phyloP scores from a whole-genome alignment of 2,329 filamentous ascomycete genomes.

The Alternaria rosae region DNA sequence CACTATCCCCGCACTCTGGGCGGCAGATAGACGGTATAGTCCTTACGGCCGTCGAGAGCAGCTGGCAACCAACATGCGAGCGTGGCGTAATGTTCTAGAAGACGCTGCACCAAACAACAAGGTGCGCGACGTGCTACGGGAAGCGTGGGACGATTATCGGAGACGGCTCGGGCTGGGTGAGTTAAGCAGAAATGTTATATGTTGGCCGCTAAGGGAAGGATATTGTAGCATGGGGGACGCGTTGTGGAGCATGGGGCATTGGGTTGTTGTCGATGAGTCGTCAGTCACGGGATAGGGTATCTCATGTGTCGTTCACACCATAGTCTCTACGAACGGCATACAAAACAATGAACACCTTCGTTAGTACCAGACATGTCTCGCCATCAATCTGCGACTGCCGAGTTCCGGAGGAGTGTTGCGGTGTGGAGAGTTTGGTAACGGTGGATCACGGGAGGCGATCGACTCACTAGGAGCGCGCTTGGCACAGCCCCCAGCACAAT shows the following conservation, averaged over 20 bases:
- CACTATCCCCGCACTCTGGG: background rate
- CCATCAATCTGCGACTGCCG: background rate
- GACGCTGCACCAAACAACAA: background rate
- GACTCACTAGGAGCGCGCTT: background rate
- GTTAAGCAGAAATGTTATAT: too few relatives aligned
- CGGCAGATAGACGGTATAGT: too few relatives aligned
- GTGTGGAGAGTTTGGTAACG: background rate
- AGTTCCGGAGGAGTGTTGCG: background rate
- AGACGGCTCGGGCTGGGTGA: background rate
- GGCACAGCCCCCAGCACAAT: constrained; percentile 1
- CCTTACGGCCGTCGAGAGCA: too few relatives aligned
- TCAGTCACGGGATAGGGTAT: background rate
- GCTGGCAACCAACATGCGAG: too few relatives aligned
- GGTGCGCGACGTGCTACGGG: background rate
- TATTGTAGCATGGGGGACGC: background rate
- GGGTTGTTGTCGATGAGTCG: background rate
- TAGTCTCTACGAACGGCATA: background rate
- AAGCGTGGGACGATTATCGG: background rate
- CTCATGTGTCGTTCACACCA: background rate
- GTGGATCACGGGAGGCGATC: constrained; percentile 11
- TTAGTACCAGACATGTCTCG: background rate
- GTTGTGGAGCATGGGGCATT: background rate
- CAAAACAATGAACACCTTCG: background rate
- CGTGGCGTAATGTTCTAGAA: too few relatives aligned
- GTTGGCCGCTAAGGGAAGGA: background rate